Evolutionary conservation across 352 stramenopile species (phyloP).

Genomic region (Pythium plurisporium): DNA sequence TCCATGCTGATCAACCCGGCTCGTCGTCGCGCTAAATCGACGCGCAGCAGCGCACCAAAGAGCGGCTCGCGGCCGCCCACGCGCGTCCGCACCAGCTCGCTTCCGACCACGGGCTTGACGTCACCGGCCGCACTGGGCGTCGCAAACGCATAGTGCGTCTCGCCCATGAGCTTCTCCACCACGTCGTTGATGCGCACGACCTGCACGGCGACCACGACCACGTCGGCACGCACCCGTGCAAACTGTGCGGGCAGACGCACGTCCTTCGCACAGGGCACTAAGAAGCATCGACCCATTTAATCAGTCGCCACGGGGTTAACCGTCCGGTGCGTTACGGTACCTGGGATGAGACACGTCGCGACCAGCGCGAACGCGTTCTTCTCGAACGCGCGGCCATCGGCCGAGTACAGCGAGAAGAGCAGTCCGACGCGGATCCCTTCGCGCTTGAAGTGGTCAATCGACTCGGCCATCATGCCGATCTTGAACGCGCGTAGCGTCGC

Average conservation of each 20-base stretch:
- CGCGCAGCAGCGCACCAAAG: slow-evolving; percentile 58
- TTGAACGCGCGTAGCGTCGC: slow-evolving; percentile 53
- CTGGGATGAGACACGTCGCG: slow-evolving; percentile 56
- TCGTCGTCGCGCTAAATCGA: slow-evolving; percentile 43
- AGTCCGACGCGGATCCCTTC: slow-evolving; percentile 51
- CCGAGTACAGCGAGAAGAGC: slow-evolving; percentile 49
- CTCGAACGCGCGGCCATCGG: slow-evolving; percentile 35
- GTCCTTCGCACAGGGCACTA: slow-evolving; percentile 62
- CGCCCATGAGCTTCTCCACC: slow-evolving; percentile 29
- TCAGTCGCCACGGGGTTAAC: not conserved
- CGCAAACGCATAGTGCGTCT: slow-evolving; percentile 38
- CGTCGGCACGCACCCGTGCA: slow-evolving; percentile 32
- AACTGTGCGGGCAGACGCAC: slow-evolving; percentile 44
- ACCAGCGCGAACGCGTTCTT: slow-evolving; percentile 58
- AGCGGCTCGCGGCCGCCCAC: slow-evolving; percentile 35
- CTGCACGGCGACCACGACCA: slow-evolving; percentile 58
- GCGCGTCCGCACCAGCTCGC: slow-evolving; percentile 37
- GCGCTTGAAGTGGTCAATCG: slow-evolving; percentile 53
- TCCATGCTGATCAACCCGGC: slow-evolving; percentile 48
- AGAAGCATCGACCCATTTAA: not conserved
- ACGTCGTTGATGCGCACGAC: slow-evolving; percentile 58
- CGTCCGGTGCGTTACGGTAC: slow-evolving; percentile 14
- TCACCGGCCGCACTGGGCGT: slow-evolving; percentile 11
- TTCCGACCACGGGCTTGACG: slow-evolving; percentile 28
- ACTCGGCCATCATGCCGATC: slow-evolving; percentile 63